phyloP scores from a whole-genome alignment of 2,329 filamentous ascomycete species.

The Trichoderma guizhouense region DNA sequence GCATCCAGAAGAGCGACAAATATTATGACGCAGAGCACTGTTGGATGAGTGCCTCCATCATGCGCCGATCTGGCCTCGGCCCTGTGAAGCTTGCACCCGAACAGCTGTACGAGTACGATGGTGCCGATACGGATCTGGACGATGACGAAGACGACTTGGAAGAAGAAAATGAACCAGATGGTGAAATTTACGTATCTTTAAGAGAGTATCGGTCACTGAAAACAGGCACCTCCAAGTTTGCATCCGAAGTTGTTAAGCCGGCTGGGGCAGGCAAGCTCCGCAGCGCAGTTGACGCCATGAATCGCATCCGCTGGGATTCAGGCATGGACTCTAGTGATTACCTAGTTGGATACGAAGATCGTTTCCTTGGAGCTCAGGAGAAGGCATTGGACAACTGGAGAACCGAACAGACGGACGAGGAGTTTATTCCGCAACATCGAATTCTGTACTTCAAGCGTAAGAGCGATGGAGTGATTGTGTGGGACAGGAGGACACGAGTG shows the following conservation, averaged over 20 bases:
- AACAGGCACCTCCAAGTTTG: not conserved
- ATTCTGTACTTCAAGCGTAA: constrained; percentile 59
- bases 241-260: constrained; percentile 24
- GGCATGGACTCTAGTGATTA: constrained; percentile 50
- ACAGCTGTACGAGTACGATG: constrained; percentile 44
- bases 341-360: constrained; percentile 59
- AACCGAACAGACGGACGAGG: constrained; percentile 59
- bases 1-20: constrained; percentile 43
- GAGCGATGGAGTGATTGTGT: constrained; percentile 50
- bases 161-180: constrained; percentile 31
- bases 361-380: constrained; percentile 54
- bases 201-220: not conserved
- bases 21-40: constrained; percentile 48
- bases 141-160: constrained; percentile 25
- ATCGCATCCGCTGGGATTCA: constrained; percentile 59
- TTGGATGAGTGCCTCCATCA: constrained; percentile 46
- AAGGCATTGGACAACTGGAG: constrained; percentile 56
- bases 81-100: constrained; percentile 45
- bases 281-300: constrained; percentile 56
- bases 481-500: constrained; percentile 53
- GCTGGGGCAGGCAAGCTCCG: constrained; percentile 47
- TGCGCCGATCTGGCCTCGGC: constrained; percentile 38
- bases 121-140: constrained; percentile 22
- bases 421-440: constrained; percentile 64
- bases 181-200: constrained; percentile 26